phyloP scores from a whole-genome alignment of 2,329 filamentous ascomycete genomes.

The Arthrobotrys musiformis region DNA sequence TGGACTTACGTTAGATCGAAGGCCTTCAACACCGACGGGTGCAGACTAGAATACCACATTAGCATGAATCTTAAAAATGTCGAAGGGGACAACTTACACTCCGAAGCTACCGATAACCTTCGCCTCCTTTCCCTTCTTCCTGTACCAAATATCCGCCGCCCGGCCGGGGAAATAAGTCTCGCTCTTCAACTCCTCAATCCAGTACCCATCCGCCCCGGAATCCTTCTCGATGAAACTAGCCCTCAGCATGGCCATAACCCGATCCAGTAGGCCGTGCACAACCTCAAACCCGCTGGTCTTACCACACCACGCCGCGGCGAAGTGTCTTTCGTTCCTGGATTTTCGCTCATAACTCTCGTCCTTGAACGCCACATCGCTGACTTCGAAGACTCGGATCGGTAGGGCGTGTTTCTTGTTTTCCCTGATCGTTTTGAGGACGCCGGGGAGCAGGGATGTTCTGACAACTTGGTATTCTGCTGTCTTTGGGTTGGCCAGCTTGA shows the following conservation, averaged over 20 bases:
- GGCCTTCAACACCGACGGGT: slow-evolving; percentile 91
- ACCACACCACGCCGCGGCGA: slow-evolving; percentile 94
- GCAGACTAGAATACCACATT: slow-evolving; percentile 66
- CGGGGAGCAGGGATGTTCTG: slow-evolving; percentile 84
- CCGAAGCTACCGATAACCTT: slow-evolving; percentile 87
- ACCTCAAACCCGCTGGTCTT: slow-evolving; percentile 95
- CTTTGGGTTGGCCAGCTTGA: slow-evolving; percentile 91
- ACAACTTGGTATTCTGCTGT: slow-evolving; percentile 93
- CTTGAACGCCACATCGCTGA: slow-evolving; percentile 91
- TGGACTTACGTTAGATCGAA: slow-evolving; percentile 80
- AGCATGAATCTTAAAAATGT: background rate
- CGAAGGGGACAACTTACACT: slow-evolving; percentile 66
- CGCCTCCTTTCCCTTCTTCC: slow-evolving; percentile 75
- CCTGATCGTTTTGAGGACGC: slow-evolving; percentile 89
- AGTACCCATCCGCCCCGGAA: slow-evolving; percentile 78
- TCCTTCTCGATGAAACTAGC: slow-evolving; percentile 76
- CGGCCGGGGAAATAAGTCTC: slow-evolving; percentile 88
- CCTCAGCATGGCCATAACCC: slow-evolving; percentile 90
- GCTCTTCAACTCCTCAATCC: slow-evolving; percentile 81
- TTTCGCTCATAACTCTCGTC: slow-evolving; percentile 83
- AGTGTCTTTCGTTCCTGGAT: slow-evolving; percentile 91
- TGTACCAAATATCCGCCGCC: slow-evolving; percentile 83
- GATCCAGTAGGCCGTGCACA: slow-evolving; percentile 92
- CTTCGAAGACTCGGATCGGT: slow-evolving; percentile 92
- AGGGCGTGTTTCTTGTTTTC: slow-evolving; percentile 91